Conservation (phyloP, 2,329 filamentous ascomycete species). For the Cladosporium sp. region DNA sequence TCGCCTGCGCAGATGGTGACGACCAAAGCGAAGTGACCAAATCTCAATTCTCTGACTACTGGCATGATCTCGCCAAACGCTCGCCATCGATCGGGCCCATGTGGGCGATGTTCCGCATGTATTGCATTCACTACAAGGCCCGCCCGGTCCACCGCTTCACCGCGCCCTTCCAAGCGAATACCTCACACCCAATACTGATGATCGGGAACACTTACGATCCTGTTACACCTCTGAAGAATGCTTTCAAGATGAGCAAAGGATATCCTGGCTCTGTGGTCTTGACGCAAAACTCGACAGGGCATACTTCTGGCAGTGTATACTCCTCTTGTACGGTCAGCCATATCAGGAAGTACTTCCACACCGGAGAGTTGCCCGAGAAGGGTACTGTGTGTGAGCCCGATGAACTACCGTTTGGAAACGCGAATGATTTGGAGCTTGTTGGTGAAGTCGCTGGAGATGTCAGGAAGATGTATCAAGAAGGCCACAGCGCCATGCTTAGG, state of each 20-base stretch:
- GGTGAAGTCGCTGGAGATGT: not conserved
- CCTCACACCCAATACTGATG: conserved; percentile 33
- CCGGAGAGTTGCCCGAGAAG: conserved; percentile 32
- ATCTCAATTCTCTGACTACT: conserved; percentile 37
- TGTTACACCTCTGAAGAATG: conserved; percentile 36
- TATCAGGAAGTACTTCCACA: conserved; percentile 36
- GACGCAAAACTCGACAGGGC: conserved; percentile 36
- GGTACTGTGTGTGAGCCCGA: conserved; percentile 34
- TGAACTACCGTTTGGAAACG: conserved; percentile 30
- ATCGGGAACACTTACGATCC: conserved; percentile 38
- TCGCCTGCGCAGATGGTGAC: conserved; percentile 45
- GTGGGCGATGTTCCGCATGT: conserved; percentile 41
- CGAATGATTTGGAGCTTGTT: too few relatives aligned
- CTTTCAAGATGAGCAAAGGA: conserved; percentile 38
- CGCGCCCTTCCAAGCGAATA: conserved; percentile 30
- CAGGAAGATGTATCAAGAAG: conserved; percentile 3
- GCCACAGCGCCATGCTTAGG: not conserved
- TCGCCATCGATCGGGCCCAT: conserved; percentile 39
- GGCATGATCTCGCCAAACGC: conserved; percentile 35
- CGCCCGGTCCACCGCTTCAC: conserved; percentile 38
- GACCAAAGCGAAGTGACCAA: conserved; percentile 32
- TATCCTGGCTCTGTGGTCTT: conserved; percentile 35
- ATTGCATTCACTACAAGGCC: conserved; percentile 42
- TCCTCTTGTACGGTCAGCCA: conserved; percentile 26
- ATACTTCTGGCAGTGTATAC: conserved; percentile 23